phyloP scores from a whole-genome alignment of 2,329 filamentous ascomycete species.

The Akanthomyces muscarius region DNA sequence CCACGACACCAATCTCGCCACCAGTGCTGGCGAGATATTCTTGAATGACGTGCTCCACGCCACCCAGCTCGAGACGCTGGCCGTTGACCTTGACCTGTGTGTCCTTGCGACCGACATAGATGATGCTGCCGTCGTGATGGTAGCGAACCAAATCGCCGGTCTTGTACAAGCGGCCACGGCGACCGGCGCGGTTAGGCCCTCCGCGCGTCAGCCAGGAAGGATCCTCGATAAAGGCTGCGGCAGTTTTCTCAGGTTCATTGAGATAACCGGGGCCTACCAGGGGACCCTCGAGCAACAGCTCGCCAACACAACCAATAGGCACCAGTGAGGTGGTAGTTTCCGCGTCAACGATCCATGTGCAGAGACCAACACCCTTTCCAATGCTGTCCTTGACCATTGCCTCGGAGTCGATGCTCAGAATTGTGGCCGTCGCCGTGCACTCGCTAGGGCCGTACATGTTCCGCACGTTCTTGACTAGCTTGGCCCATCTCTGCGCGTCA shows the following conservation, averaged over 20 bases:
- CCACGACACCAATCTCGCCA: slow-evolving; percentile 1
- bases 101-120: slow-evolving; percentile 46
- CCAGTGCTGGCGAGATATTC: background rate
- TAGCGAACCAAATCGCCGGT: slow-evolving; percentile 24
- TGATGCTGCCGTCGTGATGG: slow-evolving; percentile 30
- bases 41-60: slow-evolving; percentile 7
- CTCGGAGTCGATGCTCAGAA: background rate
- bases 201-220: slow-evolving; percentile 32
- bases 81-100: slow-evolving; percentile 52
- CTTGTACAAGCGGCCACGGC: slow-evolving; percentile 18
- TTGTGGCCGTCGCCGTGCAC: slow-evolving; percentile 4
- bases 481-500: background rate
- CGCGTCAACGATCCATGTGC: slow-evolving; percentile 23
- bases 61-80: slow-evolving; percentile 42
- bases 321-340: slow-evolving; percentile 20
- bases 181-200: slow-evolving; percentile 18
- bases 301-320: slow-evolving; percentile 24
- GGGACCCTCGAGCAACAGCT: slow-evolving; percentile 27
- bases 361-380: slow-evolving; percentile 11
- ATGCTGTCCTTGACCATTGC: slow-evolving; percentile 11
- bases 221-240: slow-evolving; percentile 34
- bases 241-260: slow-evolving; percentile 22
- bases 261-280: slow-evolving; percentile 25
- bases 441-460: slow-evolving; percentile 12
- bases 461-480: background rate